These are phyloP conservation scores for Starmerella floris DNA, from an alignment of 805 yeast genomes.

Conservation along the genomic window DNA sequence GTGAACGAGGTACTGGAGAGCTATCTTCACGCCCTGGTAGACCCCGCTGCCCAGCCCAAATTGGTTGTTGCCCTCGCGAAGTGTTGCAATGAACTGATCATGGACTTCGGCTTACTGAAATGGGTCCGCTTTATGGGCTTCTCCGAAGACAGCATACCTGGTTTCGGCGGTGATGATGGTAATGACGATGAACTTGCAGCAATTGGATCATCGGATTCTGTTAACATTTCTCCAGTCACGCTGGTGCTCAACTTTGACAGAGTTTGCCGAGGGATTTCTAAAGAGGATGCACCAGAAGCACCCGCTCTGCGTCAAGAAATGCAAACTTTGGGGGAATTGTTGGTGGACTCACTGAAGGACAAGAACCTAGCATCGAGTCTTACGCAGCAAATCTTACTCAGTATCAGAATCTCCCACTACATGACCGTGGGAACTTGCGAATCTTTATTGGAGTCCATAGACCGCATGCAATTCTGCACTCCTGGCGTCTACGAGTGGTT, in stretches of 20 bases:
- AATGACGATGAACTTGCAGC: not conserved
- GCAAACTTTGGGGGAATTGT: not conserved
- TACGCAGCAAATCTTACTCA: conserved; percentile 17
- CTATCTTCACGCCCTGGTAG: not conserved
- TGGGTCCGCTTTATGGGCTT: not conserved
- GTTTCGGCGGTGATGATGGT: not conserved
- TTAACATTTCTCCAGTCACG: not conserved
- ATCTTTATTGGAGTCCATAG: conserved; percentile 37
- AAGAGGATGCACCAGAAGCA: not conserved
- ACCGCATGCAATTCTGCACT: conserved; percentile 40
- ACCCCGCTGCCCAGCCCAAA: not conserved
- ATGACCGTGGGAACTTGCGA: conserved; percentile 31
- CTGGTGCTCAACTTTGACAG: not conserved
- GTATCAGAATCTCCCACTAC: conserved; percentile 23
- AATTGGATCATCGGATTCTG: not conserved
- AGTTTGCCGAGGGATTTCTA: not conserved
- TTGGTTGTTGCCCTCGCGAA: conserved; percentile 7
- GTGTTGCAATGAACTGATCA: conserved; percentile 7
- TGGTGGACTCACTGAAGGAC: conserved; percentile 4
- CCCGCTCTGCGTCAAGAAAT: not conserved
- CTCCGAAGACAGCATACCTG: conserved; percentile 1
- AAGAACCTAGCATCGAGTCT: conserved; percentile 2
- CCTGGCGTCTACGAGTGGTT: conserved; percentile 42
- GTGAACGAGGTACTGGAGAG: not conserved
- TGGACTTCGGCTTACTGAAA: conserved; percentile 1